A percentile compares a stretch with the other conserved stretches of the same genome.
Evolutionary conservation across 1,284 basidiomycete genomes (phyloP).

Genomic region (Cutaneotrichosporon sp.): DNA sequence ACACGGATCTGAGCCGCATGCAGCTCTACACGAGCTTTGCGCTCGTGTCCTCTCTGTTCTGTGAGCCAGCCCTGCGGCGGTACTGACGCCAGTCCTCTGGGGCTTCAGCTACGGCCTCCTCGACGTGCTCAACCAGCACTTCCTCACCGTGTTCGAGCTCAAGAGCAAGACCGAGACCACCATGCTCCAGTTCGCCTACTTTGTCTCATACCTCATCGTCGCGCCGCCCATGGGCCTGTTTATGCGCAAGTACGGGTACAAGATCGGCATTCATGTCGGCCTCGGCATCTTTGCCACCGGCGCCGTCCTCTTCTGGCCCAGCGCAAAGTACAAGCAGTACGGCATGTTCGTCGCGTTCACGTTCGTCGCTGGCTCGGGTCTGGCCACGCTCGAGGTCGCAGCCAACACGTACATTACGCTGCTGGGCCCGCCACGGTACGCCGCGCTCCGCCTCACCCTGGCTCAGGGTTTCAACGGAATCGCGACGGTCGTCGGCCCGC

Average conservation of each 20-base stretch:
- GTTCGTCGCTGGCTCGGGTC: conserved; percentile 35
- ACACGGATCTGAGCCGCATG: conserved; percentile 24
- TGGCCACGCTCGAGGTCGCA: conserved; percentile 42
- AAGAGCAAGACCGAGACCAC: conserved; percentile 31
- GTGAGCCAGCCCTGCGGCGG: background rate
- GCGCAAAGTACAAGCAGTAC: conserved; percentile 30
- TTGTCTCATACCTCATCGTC: conserved; percentile 32
- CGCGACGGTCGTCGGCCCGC: conserved; percentile 40
- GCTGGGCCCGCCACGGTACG: conserved; percentile 35
- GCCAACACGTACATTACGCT: conserved; percentile 43
- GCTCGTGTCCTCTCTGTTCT: conserved; percentile 27
- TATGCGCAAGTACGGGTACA: conserved; percentile 43
- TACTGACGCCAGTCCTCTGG: conserved; percentile 25
- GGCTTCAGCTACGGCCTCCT: conserved; percentile 39
- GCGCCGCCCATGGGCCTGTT: conserved; percentile 40
- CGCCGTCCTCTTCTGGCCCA: conserved; percentile 42
- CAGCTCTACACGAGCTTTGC: conserved; percentile 26
- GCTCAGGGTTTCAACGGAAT: conserved; percentile 45
- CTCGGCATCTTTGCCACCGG: conserved; percentile 34
- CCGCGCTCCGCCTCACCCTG: conserved; percentile 38
- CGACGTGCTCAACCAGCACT: conserved; percentile 29
- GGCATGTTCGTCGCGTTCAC: conserved; percentile 39
- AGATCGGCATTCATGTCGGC: conserved; percentile 41
- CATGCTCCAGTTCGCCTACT: conserved; percentile 44
- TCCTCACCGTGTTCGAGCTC: conserved; percentile 24